These are phyloP conservation scores for Verticillium zaregamsianum DNA, from an alignment of 2,329 filamentous ascomycete genomes.

Conservation along the genomic window DNA sequence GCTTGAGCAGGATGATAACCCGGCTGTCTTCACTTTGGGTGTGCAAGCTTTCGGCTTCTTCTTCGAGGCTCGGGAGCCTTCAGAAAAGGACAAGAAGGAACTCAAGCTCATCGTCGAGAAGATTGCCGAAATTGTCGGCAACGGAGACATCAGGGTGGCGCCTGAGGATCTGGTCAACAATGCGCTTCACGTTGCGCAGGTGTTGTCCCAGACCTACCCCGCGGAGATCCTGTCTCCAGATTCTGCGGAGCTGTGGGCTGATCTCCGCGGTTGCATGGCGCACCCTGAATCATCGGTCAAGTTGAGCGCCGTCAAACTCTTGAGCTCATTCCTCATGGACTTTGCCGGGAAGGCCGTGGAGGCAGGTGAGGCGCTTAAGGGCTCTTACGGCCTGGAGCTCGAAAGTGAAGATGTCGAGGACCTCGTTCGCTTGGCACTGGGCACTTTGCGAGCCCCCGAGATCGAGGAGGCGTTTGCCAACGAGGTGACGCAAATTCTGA, in stretches of 20 bases:
- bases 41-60: conserved; percentile 81
- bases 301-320: conserved; percentile 67
- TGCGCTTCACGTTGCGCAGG: conserved; percentile 63
- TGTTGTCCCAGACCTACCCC: conserved; percentile 65
- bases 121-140: conserved; percentile 47
- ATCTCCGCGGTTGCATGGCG: conserved; percentile 63
- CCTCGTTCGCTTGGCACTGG: conserved; percentile 46
- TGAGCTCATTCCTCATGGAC: conserved; percentile 76
- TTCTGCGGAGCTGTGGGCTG: conserved; percentile 65
- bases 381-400: conserved; percentile 68
- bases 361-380: conserved; percentile 55
- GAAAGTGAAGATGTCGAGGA: conserved; percentile 59
- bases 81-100: conserved; percentile 62
- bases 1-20: conserved; percentile 71
- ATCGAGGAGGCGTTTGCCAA: conserved; percentile 72
- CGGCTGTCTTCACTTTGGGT: conserved; percentile 65
- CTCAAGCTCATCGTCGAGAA: conserved; percentile 56
- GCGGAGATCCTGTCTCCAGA: conserved; percentile 56
- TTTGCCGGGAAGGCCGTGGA: conserved; percentile 60
- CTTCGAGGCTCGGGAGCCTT: conserved; percentile 63
- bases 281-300: conserved; percentile 73
- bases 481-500: conserved; percentile 74
- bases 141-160: conserved; percentile 46
- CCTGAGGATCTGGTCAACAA: conserved; percentile 74
- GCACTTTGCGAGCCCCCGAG: conserved; percentile 54